These are phyloP conservation scores for Lepiota brunneoincarnata DNA, from an alignment of 768 basidiomycete species.

Conservation along the genomic window DNA sequence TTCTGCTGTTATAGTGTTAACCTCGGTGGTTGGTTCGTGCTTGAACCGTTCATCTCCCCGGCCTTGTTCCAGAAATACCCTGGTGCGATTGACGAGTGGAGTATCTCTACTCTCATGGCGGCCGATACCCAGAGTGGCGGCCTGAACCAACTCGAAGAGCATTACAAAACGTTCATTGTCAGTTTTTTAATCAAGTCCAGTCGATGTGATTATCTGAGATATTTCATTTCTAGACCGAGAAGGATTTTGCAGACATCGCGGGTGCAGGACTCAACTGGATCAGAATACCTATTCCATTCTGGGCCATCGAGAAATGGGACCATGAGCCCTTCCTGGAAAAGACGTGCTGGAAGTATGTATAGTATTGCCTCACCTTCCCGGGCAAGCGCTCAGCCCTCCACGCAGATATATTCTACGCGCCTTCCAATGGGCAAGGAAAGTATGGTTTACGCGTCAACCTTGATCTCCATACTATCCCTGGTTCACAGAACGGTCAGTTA, in stretches of 20 bases:
- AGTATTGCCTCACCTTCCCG: not conserved
- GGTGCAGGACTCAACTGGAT: constrained; percentile 89
- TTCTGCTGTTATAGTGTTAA: constrained; percentile 51
- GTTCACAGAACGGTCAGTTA: constrained; percentile 64
- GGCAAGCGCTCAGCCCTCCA: not conserved
- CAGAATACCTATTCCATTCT: constrained; percentile 79
- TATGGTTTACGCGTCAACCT: constrained; percentile 81
- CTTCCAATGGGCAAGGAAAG: constrained; percentile 77
- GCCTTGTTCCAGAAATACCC: constrained; percentile 67
- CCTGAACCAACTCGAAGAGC: constrained; percentile 63
- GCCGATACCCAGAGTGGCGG: constrained; percentile 48
- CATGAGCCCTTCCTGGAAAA: constrained; percentile 77
- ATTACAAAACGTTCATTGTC: constrained; percentile 85
- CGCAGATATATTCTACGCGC: constrained; percentile 72
- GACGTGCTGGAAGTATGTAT: constrained; percentile 69
- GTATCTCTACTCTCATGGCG: constrained; percentile 61
- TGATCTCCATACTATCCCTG: constrained; percentile 77
- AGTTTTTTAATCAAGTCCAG: constrained; percentile 23
- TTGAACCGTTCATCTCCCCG: constrained; percentile 73
- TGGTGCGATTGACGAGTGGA: constrained; percentile 70
- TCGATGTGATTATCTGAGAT: not conserved
- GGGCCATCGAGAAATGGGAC: constrained; percentile 73
- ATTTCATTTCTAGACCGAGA: constrained; percentile 60
- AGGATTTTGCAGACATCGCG: constrained; percentile 88
- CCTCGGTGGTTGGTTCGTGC: constrained; percentile 72